A percentile compares a stretch with the other conserved stretches of the same genome.
Conservation (phyloP, 768 basidiomycete genomes). For the Mrakia hoshinonis region DNA sequence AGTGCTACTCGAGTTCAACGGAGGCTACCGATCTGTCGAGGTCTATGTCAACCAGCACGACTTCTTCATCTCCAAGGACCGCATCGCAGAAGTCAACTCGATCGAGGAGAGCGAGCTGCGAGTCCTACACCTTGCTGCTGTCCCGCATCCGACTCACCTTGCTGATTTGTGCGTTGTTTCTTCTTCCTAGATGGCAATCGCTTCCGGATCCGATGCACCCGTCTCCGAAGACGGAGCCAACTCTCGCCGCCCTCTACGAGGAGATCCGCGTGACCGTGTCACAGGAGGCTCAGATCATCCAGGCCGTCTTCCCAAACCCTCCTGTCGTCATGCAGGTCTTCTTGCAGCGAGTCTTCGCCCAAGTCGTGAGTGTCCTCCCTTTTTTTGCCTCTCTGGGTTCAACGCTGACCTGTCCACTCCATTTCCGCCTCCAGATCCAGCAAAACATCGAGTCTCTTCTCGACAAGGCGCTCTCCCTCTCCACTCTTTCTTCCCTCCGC, state of each 20-base stretch:
- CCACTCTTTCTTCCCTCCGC: slow-evolving; percentile 83
- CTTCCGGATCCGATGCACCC: slow-evolving; percentile 70
- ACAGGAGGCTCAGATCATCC: slow-evolving; percentile 94
- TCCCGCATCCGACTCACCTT: not conserved
- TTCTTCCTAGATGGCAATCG: slow-evolving; percentile 54
- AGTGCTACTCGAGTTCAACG: slow-evolving; percentile 94
- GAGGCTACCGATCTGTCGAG: slow-evolving; percentile 90
- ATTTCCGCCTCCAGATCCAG: slow-evolving; percentile 60
- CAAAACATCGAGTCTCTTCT: slow-evolving; percentile 88
- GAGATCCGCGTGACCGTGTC: slow-evolving; percentile 87
- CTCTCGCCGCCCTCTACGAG: slow-evolving; percentile 65
- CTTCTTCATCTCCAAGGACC: slow-evolving; percentile 84
- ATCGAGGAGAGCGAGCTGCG: slow-evolving; percentile 4
- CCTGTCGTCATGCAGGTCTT: slow-evolving; percentile 96
- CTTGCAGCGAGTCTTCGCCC: slow-evolving; percentile 91
- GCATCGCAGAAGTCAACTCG: slow-evolving; percentile 46
- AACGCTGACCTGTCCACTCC: too few relatives aligned
- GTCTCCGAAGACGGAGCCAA: slow-evolving; percentile 69
- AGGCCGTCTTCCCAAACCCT: slow-evolving; percentile 96
- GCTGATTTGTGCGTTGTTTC: not conserved
- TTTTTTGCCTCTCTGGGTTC: not conserved
- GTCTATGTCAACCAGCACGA: slow-evolving; percentile 99
- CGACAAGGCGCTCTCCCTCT: slow-evolving; percentile 61
- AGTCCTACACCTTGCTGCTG: not conserved
- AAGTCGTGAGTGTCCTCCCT: slow-evolving; percentile 61